A percentile compares a stretch with the other conserved stretches of the same genome.
These are phyloP conservation scores for Leucoagaricus sp. DNA, from an alignment of 1,284 basidiomycete species.

Conservation along the genomic window DNA sequence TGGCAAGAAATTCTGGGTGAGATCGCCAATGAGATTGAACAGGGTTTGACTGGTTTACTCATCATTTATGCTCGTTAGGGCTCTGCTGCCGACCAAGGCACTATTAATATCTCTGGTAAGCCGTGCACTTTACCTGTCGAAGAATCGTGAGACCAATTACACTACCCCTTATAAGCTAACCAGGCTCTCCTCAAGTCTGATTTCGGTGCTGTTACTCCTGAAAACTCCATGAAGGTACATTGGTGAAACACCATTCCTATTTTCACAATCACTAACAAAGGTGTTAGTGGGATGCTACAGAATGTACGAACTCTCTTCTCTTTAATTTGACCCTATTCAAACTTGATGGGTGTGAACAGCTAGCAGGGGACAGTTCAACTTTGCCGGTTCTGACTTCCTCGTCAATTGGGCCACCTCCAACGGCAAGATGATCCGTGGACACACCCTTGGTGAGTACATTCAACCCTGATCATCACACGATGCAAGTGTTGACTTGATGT, in stretches of 20 bases:
- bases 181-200: conserved; percentile 19
- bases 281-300: conserved; percentile 21
- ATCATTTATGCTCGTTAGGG: conserved; percentile 11
- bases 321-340: not conserved
- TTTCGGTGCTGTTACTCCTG: conserved; percentile 21
- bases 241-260: not conserved
- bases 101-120: conserved; percentile 18
- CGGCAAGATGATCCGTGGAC: conserved; percentile 24
- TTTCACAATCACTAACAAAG: not conserved
- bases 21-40: not conserved
- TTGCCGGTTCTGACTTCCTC: conserved; percentile 18
- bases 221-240: conserved; percentile 24
- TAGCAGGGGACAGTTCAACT: conserved; percentile 22
- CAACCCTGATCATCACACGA: not conserved
- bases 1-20: conserved; percentile 22
- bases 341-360: conserved; percentile 6
- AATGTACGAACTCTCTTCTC: conserved; percentile 14
- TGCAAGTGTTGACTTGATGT: not conserved
- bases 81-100: conserved; percentile 18
- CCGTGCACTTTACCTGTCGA: not conserved
- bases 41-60: not conserved
- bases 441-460: conserved; percentile 20
- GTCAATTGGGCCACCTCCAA: conserved; percentile 23
- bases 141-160: no score
- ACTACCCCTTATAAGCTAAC: no score